phyloP scores from a whole-genome alignment of 306 rosid genomes.

The Purshia tridentata region DNA sequence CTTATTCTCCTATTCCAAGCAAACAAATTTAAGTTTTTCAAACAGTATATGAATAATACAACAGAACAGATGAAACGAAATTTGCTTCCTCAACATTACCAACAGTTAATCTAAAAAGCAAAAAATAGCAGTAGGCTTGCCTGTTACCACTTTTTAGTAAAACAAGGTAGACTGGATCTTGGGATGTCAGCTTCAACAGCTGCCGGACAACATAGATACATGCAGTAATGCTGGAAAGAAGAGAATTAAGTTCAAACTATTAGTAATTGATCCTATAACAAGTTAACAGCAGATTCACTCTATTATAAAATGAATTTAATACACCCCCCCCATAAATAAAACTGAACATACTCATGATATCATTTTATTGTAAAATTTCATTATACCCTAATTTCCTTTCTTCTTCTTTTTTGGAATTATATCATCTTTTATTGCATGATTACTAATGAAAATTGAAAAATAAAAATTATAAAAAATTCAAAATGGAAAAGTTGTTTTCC shows the following conservation, averaged over 20 bases:
- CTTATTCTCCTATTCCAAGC: background rate
- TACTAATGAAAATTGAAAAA: background rate
- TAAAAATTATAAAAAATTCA: too few species aligned
- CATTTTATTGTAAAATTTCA: background rate
- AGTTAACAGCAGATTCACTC: background rate
- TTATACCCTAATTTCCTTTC: background rate
- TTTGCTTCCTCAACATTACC: background rate
- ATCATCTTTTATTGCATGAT: background rate
- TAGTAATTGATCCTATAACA: background rate
- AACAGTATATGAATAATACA: background rate
- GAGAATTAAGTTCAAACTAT: background rate
- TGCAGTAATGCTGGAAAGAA: constrained; percentile 52
- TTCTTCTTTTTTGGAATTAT: background rate
- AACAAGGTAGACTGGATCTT: constrained; percentile 66
- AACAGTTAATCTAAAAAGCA: background rate
- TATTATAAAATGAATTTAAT: background rate
- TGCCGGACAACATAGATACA: constrained; percentile 60
- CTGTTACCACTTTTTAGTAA: constrained; percentile 52
- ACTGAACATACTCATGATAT: too few species aligned
- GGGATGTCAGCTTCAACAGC: constrained; percentile 55
- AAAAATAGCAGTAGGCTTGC: constrained; percentile 35
- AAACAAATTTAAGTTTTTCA: background rate
- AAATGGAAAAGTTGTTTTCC: background rate
- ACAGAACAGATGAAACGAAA: background rate
- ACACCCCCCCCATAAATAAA: background rate